Evolutionary conservation across 2,329 filamentous ascomycete genomes (phyloP).

Genomic region (Ascochyta lentis): DNA sequence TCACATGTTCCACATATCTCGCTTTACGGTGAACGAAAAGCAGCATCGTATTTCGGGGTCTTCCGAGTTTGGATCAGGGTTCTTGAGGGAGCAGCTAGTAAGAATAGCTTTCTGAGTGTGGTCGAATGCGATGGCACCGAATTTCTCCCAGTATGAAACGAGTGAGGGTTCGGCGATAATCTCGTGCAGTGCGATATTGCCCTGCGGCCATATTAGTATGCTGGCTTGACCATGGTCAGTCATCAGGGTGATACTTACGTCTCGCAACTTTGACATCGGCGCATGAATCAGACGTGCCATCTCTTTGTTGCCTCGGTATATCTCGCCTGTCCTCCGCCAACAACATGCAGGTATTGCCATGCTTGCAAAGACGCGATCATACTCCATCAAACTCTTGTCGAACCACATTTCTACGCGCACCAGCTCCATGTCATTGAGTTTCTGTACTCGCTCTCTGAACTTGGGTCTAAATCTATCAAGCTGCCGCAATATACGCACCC

Average conservation of each 20-base stretch:
- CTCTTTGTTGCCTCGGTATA: conserved; percentile 96
- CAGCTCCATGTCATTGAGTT: conserved; percentile 89
- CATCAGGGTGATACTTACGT: conserved; percentile 66
- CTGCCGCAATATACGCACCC: conserved; percentile 89
- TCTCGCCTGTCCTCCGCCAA: conserved; percentile 95
- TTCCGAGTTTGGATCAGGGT: conserved; percentile 65
- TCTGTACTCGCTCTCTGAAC: conserved; percentile 93
- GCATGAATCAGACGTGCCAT: conserved; percentile 97
- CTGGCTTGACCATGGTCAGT: not conserved
- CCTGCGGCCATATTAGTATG: conserved; percentile 61
- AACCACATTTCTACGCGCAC: conserved; percentile 99
- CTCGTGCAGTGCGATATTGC: conserved; percentile 92
- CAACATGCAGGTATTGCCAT: conserved; percentile 99
- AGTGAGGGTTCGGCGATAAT: conserved; percentile 94
- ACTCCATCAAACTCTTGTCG: conserved; percentile 94
- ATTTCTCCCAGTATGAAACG: conserved; percentile 99
- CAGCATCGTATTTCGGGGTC: conserved; percentile 86
- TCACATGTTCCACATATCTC: conserved; percentile 96
- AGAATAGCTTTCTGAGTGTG: conserved; percentile 91
- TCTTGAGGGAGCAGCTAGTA: conserved; percentile 91
- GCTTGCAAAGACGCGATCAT: conserved; percentile 96
- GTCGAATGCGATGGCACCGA: conserved; percentile 96
- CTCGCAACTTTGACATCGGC: conserved; percentile 86
- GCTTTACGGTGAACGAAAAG: conserved; percentile 95
- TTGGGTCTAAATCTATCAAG: conserved; percentile 93